These are phyloP conservation scores for Penicillium sp. DNA, from an alignment of 2,329 filamentous ascomycete species.

Conservation along the genomic window DNA sequence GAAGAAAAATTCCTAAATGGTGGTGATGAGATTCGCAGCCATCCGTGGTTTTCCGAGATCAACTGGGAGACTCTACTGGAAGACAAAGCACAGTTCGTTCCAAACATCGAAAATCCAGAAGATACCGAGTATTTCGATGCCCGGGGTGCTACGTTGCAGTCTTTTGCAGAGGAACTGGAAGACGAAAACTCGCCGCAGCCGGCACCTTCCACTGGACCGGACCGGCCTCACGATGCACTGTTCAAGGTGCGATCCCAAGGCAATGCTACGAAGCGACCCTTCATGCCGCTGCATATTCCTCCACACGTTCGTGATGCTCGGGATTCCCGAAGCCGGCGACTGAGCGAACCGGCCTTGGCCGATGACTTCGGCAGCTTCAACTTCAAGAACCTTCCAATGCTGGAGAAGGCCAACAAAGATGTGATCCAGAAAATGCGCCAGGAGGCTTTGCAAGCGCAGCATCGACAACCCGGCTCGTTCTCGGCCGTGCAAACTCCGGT, in stretches of 20 bases:
- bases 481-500: conserved; percentile 21
- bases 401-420: conserved; percentile 98
- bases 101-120: conserved; percentile 86
- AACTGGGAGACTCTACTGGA: conserved; percentile 91
- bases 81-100: conserved; percentile 93
- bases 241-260: conserved; percentile 85
- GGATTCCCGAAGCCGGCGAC: conserved; percentile 76
- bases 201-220: conserved; percentile 63
- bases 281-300: conserved; percentile 95
- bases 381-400: conserved; percentile 93
- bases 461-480: conserved; percentile 44
- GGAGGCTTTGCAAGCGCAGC: conserved; percentile 73
- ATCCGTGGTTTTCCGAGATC: conserved; percentile 81
- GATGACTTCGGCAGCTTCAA: conserved; percentile 97
- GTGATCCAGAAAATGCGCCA: conserved; percentile 94
- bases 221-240: conserved; percentile 89
- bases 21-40: conserved; percentile 83
- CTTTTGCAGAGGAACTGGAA: conserved; percentile 90
- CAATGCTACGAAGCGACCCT: conserved; percentile 78
- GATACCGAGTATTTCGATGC: conserved; percentile 98
- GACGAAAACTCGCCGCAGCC: conserved; percentile 76
- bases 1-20: conserved; percentile 78
- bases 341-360: conserved; percentile 82
- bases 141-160: conserved; percentile 83
- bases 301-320: conserved; percentile 91